Conservation (phyloP, 2,329 filamentous ascomycete species). For the Cladosporium cucumerinum region DNA sequence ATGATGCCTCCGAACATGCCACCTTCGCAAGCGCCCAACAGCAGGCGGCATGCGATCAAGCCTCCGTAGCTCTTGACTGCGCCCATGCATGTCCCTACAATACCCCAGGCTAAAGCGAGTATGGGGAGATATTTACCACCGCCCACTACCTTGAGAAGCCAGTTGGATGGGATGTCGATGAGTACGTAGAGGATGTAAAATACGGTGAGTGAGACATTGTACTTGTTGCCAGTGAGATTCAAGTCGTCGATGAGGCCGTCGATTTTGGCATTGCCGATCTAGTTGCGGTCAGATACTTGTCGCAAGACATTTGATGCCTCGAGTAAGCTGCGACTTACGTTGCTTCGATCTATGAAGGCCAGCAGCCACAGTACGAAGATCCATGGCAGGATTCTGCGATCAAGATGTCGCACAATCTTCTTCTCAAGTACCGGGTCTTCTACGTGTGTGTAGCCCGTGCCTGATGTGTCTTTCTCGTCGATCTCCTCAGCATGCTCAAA, state of each 20-base stretch:
- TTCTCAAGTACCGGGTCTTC: constrained; percentile 21
- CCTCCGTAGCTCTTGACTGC: constrained; percentile 41
- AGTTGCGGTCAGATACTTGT: neutral
- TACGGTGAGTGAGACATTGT: constrained; percentile 43
- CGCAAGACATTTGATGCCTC: neutral
- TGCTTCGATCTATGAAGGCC: constrained; percentile 46
- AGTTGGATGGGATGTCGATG: constrained; percentile 41
- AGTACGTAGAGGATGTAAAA: constrained; percentile 47
- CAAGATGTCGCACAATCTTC: constrained; percentile 41
- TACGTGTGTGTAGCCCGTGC: constrained; percentile 12
- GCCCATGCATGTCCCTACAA: constrained; percentile 41
- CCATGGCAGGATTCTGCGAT: constrained; percentile 45
- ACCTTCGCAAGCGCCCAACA: constrained; percentile 43
- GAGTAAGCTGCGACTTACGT: constrained; percentile 20
- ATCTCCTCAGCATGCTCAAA: constrained; percentile 11
- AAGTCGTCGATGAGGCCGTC: constrained; percentile 42
- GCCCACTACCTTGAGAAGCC: constrained; percentile 40
- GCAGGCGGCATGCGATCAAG: constrained; percentile 40
- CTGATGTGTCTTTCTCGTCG: constrained; percentile 13
- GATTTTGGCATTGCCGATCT: constrained; percentile 42
- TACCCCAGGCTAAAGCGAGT: constrained; percentile 40
- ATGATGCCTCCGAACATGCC: constrained; percentile 41
- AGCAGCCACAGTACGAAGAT: constrained; percentile 47
- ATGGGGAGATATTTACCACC: constrained; percentile 42
- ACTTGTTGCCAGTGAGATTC: constrained; percentile 39